Base-by-base conservation (phyloP, 2,329 filamentous ascomycete genomes). In the Endothia cerciana region DNA sequence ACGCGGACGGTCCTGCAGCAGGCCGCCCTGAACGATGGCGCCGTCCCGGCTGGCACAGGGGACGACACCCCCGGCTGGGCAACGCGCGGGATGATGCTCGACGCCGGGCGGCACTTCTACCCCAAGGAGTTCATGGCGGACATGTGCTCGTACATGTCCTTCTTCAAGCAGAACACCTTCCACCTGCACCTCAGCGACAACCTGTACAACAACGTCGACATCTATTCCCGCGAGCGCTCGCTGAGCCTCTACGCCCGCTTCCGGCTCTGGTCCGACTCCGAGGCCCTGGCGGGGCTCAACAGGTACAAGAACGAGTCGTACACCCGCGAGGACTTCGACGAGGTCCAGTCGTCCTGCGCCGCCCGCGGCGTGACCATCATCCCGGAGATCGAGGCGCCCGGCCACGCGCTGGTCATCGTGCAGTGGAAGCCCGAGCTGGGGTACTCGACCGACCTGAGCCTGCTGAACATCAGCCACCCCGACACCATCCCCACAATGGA, bases 181-280 rank as follows among this genome's bases (percentile, higher is more conserved):
- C 86, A 88, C 55, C 73, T 87, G 22, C 86, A 88, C 71, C 77
- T 86, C 3, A 85, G 81, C 67, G 86, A 88, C 71, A 87, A 87
- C 69, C 74, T 85, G 3, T 80, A 80, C 71, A 80, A 83, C 53
- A 85, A 84, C 43, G 75, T 78, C 28, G 77, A 81, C 22, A 61
- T 63, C 7, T 86, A 87, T 57, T 79, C 77, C 3, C 76, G 78
- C 22, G 80, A 83, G 58, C 78, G 78, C 0, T 82, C 80, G 62
- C 72, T 83, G 36, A 74, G 81, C 13, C 76, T 87, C 0, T 87
- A 87, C 67, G 81, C 85, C 1, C 78, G 83, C 6, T 89, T 88
- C 71, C 78, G 85, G 0, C 75, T 86, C 2, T 81, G 79, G 72
- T 86, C 85, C 0, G 81, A 85, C 30, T 75, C 78, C 11, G 71